These are phyloP conservation scores for Astrephomene gubernaculifera DNA, from an alignment of 139 green algal species.

Conservation along the genomic window DNA sequence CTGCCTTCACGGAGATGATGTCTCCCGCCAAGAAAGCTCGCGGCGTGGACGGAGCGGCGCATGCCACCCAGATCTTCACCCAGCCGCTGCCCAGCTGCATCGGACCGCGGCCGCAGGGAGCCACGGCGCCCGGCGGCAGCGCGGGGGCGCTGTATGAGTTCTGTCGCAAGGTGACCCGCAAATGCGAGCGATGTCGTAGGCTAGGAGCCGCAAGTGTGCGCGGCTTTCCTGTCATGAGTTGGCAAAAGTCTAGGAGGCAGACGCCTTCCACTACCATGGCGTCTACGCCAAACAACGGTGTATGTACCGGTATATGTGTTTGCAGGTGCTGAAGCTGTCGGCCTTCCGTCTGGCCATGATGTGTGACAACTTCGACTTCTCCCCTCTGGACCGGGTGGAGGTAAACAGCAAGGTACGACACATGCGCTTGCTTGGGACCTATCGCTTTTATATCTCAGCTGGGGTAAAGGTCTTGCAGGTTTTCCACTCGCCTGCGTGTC, in stretches of 20 bases:
- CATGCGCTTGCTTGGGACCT: too few relatives aligned
- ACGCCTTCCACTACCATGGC: too few relatives aligned
- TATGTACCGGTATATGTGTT: too few relatives aligned
- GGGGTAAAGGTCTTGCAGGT: too few relatives aligned
- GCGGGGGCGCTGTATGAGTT: slow-evolving; percentile 1
- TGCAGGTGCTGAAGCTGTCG: slow-evolving; percentile 69
- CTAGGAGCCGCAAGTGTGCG: slow-evolving; percentile 55
- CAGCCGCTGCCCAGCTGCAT: slow-evolving; percentile 4
- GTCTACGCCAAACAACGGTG: too few relatives aligned
- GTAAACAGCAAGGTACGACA: slow-evolving; percentile 43
- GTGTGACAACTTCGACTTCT: slow-evolving; percentile 58
- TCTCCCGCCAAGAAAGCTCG: slow-evolving; percentile 50
- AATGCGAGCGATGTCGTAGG: too few relatives aligned
- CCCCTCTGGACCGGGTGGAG: slow-evolving; percentile 25
- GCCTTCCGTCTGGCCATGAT: slow-evolving; percentile 55
- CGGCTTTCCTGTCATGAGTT: too few relatives aligned
- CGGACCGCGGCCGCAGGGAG: background rate
- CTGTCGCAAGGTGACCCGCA: slow-evolving; percentile 8
- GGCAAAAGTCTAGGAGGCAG: too few relatives aligned
- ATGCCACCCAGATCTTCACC: background rate
- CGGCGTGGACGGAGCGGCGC: background rate
- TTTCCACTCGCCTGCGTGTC: too few relatives aligned
- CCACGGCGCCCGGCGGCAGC: background rate
- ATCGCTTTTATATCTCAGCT: too few relatives aligned
- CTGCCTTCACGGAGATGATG: background rate